phyloP scores from a whole-genome alignment of 768 basidiomycete genomes.

The Crucibulum laeve region DNA sequence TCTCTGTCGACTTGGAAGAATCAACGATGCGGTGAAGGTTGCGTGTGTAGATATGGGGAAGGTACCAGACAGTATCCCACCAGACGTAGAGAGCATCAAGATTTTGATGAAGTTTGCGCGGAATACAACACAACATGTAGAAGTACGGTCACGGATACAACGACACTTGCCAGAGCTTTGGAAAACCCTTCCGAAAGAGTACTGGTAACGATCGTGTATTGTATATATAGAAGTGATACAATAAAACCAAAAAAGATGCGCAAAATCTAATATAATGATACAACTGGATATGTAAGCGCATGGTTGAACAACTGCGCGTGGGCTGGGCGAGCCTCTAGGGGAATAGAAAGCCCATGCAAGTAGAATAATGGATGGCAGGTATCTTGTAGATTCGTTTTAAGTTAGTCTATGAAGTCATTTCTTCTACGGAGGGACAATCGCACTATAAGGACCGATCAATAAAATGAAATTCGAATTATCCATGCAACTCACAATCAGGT shows the following conservation, averaged over 20 bases:
- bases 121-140: conserved; percentile 33
- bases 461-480: conserved; percentile 4
- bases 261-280: conserved; percentile 22
- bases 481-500: conserved; percentile 67
- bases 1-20: conserved; percentile 64
- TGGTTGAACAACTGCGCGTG: conserved; percentile 68
- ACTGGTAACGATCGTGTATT: conserved; percentile 12
- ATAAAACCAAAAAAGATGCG: conserved; percentile 12
- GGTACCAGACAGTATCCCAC: conserved; percentile 33
- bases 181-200: conserved; percentile 19
- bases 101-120: conserved; percentile 55
- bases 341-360: conserved; percentile 40
- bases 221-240: conserved; percentile 6
- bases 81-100: conserved; percentile 43
- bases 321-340: conserved; percentile 42
- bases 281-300: conserved; percentile 29
- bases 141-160: conserved; percentile 42
- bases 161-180: conserved; percentile 36
- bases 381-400: conserved; percentile 11
- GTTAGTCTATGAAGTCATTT: conserved; percentile 39
- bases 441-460: conserved; percentile 43
- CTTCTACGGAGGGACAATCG: conserved; percentile 84
- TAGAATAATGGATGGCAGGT: conserved; percentile 10
- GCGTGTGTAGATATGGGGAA: conserved; percentile 65
- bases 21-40: conserved; percentile 64